A percentile compares a stretch with the other conserved stretches of the same genome.
Evolutionary conservation across 192 early-diverging fungal species (phyloP).

Genomic region (Spinellus fusiger): DNA sequence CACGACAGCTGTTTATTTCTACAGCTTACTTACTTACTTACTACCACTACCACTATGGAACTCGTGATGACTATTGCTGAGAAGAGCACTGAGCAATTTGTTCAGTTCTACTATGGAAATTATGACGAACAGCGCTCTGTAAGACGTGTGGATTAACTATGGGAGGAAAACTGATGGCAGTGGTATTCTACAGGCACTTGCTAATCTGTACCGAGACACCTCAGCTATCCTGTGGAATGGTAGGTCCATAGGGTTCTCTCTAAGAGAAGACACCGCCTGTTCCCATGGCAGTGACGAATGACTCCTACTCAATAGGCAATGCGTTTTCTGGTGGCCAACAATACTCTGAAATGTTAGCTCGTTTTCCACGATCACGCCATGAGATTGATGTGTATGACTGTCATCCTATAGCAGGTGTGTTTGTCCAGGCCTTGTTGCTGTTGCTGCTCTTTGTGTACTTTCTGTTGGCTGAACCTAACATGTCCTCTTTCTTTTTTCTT

Average conservation of each 20-base stretch:
- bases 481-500: background rate
- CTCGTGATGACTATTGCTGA: conserved; percentile 30
- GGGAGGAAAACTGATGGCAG: background rate
- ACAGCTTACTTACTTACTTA: too few relatives aligned
- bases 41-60: conserved; percentile 18
- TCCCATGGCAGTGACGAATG: background rate
- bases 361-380: conserved; percentile 35
- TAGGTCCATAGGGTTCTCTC: conserved; percentile 7
- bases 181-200: conserved; percentile 21
- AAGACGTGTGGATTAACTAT: conserved; percentile 4
- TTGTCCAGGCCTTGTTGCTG: too few relatives aligned
- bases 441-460: too few relatives aligned
- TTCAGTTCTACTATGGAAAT: conserved; percentile 39
- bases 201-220: conserved; percentile 38
- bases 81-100: conserved; percentile 44
- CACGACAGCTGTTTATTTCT: too few relatives aligned
- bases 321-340: conserved; percentile 36
- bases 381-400: conserved; percentile 39
- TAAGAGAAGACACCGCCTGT: background rate
- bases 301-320: conserved; percentile 29
- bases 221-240: conserved; percentile 55
- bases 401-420: conserved; percentile 42
- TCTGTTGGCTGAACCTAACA: background rate
- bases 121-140: conserved; percentile 39
- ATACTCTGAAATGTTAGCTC: conserved; percentile 39